These are phyloP conservation scores for Mycena vulgaris DNA, from an alignment of 768 basidiomycete genomes.

Conservation along the genomic window DNA sequence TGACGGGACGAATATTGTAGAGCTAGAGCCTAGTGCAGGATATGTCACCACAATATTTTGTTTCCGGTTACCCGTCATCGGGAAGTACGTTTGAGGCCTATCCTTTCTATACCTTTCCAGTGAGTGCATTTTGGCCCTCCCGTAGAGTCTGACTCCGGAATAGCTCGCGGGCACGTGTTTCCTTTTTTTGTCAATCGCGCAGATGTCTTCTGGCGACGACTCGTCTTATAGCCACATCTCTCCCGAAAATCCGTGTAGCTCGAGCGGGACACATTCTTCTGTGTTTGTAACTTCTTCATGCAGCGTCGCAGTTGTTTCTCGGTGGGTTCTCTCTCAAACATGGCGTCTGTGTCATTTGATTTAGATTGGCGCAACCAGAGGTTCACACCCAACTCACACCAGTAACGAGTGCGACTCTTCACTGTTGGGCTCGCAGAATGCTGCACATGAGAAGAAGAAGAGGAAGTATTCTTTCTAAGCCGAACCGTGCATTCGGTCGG, in stretches of 20 bases:
- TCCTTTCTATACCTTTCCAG: no score
- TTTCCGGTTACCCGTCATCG: not conserved
- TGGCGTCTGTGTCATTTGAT: no score
- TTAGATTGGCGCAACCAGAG: not conserved
- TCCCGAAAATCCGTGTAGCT: not conserved
- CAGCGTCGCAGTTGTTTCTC: not conserved
- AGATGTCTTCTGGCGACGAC: not conserved
- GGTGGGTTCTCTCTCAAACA: no score
- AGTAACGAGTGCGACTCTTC: not conserved
- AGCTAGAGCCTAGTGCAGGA: conserved; percentile 14
- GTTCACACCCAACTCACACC: conserved; percentile 3
- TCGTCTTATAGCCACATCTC: not conserved
- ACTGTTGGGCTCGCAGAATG: not conserved
- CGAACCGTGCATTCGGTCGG: not conserved
- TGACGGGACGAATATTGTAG: not conserved
- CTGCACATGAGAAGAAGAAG: not conserved
- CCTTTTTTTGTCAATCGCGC: no score
- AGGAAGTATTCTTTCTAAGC: not conserved
- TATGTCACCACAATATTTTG: conserved; percentile 1
- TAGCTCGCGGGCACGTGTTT: no score
- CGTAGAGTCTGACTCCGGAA: no score
- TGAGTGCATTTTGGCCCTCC: no score
- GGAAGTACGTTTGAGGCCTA: not conserved
- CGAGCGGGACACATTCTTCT: conserved; percentile 1
- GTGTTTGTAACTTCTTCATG: not conserved